Conservation (phyloP, 192 early-diverging fungal species). For the Coemansia sp. region DNA sequence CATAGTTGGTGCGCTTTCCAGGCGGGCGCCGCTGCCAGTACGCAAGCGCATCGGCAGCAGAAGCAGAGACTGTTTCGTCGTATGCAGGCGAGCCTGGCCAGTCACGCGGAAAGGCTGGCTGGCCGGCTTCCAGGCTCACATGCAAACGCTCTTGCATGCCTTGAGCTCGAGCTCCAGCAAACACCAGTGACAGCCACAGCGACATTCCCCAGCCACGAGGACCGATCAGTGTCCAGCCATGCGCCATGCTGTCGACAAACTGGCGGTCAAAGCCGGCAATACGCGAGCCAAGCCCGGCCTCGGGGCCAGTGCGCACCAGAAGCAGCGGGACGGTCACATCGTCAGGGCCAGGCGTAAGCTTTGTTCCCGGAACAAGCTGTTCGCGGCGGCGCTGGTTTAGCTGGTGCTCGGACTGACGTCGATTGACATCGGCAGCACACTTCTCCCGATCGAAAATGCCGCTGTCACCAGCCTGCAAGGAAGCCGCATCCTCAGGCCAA, state of each 20-base stretch:
- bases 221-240: constrained; percentile 82
- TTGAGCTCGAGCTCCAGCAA: constrained; percentile 81
- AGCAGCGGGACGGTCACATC: constrained; percentile 79
- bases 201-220: constrained; percentile 81
- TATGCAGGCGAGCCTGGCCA: constrained; percentile 75
- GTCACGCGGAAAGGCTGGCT: constrained; percentile 81
- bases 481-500: constrained; percentile 62
- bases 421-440: constrained; percentile 43
- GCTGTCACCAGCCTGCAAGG: constrained; percentile 19
- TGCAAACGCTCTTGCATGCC: constrained; percentile 72
- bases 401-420: constrained; percentile 55
- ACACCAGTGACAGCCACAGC: constrained; percentile 86
- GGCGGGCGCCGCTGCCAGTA: constrained; percentile 70
- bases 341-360: constrained; percentile 49
- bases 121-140: constrained; percentile 74
- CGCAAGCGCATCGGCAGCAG: constrained; percentile 43
- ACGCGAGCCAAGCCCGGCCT: constrained; percentile 25
- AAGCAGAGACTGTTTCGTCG: constrained; percentile 47
- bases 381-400: constrained; percentile 61
- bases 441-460: constrained; percentile 61
- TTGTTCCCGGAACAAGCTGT: constrained; percentile 72
- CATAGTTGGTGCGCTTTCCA: constrained; percentile 81
- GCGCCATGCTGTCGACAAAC: constrained; percentile 34
- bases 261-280: constrained; percentile 51
- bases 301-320: constrained; percentile 73